Evolutionary conservation across 1,284 basidiomycete genomes (phyloP).

Genomic region (Boletus semigastroideus): DNA sequence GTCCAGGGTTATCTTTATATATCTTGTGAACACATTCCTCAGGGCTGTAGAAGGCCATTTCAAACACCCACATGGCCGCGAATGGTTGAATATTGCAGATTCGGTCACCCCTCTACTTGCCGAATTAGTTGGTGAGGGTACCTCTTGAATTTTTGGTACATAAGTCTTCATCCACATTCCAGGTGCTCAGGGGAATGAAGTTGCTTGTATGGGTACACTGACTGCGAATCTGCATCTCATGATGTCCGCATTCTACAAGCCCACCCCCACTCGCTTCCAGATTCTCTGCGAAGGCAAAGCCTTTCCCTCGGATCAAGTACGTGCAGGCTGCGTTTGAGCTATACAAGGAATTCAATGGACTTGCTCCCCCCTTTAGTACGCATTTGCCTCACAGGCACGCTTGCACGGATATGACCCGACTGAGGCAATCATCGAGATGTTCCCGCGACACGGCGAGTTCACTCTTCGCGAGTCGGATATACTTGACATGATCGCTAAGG

Average conservation of each 20-base stretch:
- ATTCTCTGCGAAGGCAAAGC: constrained; percentile 94
- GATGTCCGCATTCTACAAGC: constrained; percentile 93
- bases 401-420: constrained; percentile 79
- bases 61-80: constrained; percentile 77
- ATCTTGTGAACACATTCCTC: constrained; percentile 7
- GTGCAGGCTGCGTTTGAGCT: constrained; percentile 25
- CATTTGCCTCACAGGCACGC: constrained; percentile 84
- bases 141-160: constrained; percentile 2
- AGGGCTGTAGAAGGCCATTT: constrained; percentile 94
- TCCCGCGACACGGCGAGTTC: constrained; percentile 81
- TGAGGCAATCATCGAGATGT: constrained; percentile 76
- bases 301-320: constrained; percentile 93
- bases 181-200: constrained; percentile 88
- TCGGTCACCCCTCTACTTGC: constrained; percentile 76
- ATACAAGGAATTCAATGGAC: constrained; percentile 13
- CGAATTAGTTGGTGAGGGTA: constrained; percentile 71
- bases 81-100: constrained; percentile 84
- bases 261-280: constrained; percentile 82
- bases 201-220: constrained; percentile 91
- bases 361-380: constrained; percentile 63
- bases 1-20: constrained; percentile 7
- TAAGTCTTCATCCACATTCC: constrained; percentile 16
- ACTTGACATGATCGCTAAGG: constrained; percentile 68
- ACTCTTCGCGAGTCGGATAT: constrained; percentile 92
- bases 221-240: constrained; percentile 95